phyloP scores from a whole-genome alignment of 2,329 filamentous ascomycete species.

The Cladosporium colombiae region DNA sequence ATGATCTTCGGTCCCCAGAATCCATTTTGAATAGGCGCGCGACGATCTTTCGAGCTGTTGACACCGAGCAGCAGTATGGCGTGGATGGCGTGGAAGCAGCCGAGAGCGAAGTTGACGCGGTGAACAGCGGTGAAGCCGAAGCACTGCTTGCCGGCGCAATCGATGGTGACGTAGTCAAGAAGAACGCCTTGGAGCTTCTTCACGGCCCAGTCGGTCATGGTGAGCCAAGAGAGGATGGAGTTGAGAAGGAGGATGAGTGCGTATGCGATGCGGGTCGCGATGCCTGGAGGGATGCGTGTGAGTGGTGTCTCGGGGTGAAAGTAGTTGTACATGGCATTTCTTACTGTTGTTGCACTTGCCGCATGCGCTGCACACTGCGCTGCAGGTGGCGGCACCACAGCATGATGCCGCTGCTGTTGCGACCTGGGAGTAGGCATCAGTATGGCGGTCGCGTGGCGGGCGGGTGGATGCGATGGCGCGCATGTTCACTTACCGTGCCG shows the following conservation, averaged over 20 bases:
- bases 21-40: conserved; percentile 91
- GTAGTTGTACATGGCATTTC: background rate
- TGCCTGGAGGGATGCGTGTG: conserved; percentile 46
- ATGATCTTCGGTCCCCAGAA: conserved; percentile 98
- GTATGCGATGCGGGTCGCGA: conserved; percentile 87
- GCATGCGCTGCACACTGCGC: conserved; percentile 91
- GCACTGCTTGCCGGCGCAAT: conserved; percentile 80
- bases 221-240: conserved; percentile 96
- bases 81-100: conserved; percentile 86
- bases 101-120: conserved; percentile 95
- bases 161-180: conserved; percentile 93
- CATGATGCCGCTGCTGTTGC: conserved; percentile 82
- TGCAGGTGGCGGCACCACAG: conserved; percentile 95
- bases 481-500: conserved; percentile 67
- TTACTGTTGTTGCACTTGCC: conserved; percentile 88
- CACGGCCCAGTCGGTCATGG: conserved; percentile 98
- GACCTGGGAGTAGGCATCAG: conserved; percentile 52
- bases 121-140: conserved; percentile 96
- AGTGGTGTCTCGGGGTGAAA: background rate
- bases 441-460: conserved; percentile 10
- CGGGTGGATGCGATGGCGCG: background rate
- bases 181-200: conserved; percentile 91
- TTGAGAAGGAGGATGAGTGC: conserved; percentile 90
- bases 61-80: conserved; percentile 85
- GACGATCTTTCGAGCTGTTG: conserved; percentile 79